Base-by-base conservation (phyloP, 495 filamentous ascomycete species). In the Aspergillus funiculosus region DNA sequence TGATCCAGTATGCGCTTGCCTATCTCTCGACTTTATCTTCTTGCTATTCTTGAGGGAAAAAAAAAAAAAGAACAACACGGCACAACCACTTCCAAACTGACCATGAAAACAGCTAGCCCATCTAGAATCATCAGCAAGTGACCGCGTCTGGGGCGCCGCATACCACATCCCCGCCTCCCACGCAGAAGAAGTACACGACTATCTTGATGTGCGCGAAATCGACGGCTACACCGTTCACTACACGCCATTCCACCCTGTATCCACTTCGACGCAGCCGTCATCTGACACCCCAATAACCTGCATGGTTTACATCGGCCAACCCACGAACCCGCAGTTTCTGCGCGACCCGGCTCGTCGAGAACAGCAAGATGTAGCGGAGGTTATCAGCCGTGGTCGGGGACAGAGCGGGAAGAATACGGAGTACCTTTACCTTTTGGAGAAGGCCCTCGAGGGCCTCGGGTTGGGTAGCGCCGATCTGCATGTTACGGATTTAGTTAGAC, bases 201-300 rank as follows among this genome's bases (percentile, higher is more conserved):
- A 96, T 63, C 87, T 99, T 26, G 90, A 97, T 60, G 89, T 95
- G 45, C 84, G 94, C 10, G 94, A 99, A 67, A 95, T 96, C 54
- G 92, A 97, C 61, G 94, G 94, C 5, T 97, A 97, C 60, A 85
- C 78, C 24, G 89, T 92, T 51, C 87, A 94, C 59, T 87, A 87
- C 63, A 90, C 87, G 15, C 80, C 82, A 1, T 95, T 95, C 63
- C 71, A 86, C 58, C 77, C 85, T 7, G 36, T 55, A 18, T 8
- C 40, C 11, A 28, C 28, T 5, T 31, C 42, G 7, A 35, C 36
- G 1, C 8, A 18, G 3, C 0, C 44, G 2, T 6, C 42, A 9
- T 8, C 32, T 13, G 22, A 36, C 4, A 46, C 57, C 9, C 65
- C 72, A 6, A 74, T 80, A 34, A 64, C 61, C 4, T 81, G 77